These are phyloP conservation scores for Zygosaccharomyces siamensis DNA, from an alignment of 805 yeast species.

Conservation along the genomic window DNA sequence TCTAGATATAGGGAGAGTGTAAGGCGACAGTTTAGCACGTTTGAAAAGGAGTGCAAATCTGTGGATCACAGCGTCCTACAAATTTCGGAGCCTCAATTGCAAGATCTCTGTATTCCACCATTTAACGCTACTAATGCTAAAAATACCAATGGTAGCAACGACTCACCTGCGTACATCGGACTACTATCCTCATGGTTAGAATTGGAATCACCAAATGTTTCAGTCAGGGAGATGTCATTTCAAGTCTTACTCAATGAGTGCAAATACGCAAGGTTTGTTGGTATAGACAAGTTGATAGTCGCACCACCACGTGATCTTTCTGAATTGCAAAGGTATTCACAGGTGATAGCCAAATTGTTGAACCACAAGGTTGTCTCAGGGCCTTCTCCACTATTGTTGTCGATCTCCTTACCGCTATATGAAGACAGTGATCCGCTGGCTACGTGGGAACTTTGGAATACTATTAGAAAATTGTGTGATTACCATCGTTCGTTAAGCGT, in stretches of 20 bases:
- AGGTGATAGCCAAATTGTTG: slow-evolving; percentile 33
- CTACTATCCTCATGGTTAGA: slow-evolving; percentile 67
- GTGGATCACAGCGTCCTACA: slow-evolving; percentile 15
- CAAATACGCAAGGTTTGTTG: slow-evolving; percentile 54
- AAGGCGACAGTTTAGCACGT: slow-evolving; percentile 35
- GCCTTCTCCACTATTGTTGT: slow-evolving; percentile 37
- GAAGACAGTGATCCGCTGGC: slow-evolving; percentile 51
- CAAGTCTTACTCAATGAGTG: slow-evolving; percentile 58
- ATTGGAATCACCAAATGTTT: slow-evolving; percentile 48
- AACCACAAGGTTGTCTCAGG: slow-evolving; percentile 22
- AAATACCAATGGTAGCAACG: slow-evolving; percentile 5
- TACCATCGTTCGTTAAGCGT: slow-evolving; percentile 58
- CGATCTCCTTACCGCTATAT: slow-evolving; percentile 47
- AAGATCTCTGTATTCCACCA: slow-evolving; percentile 34
- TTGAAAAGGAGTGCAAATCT: slow-evolving; percentile 17
- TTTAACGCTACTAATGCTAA: slow-evolving; percentile 8
- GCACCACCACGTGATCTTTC: slow-evolving; percentile 61
- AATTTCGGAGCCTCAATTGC: slow-evolving; percentile 32
- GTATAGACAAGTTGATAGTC: slow-evolving; percentile 49
- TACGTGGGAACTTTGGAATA: slow-evolving; percentile 74
- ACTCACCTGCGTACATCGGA: slow-evolving; percentile 42
- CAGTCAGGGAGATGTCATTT: slow-evolving; percentile 48
- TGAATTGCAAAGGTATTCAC: slow-evolving; percentile 48
- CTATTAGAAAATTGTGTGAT: slow-evolving; percentile 51
- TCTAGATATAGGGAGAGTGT: slow-evolving; percentile 44